phyloP scores from a whole-genome alignment of 768 basidiomycete species.

The Polyporus arcularius region DNA sequence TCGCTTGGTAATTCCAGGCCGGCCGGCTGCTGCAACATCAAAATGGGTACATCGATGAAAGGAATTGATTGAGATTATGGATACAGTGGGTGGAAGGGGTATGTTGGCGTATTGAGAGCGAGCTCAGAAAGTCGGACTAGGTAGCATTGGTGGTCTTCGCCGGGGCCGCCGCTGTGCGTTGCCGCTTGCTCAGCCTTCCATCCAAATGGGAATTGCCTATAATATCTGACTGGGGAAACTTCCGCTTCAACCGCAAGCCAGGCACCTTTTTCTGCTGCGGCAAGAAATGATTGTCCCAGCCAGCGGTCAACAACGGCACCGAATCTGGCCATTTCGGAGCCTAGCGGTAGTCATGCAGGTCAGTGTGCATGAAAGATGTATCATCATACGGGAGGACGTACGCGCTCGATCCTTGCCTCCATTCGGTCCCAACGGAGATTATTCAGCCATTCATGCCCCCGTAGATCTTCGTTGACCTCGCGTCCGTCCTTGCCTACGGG shows the following conservation, averaged over 20 bases:
- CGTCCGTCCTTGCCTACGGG: neutral
- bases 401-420: constrained; percentile 43
- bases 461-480: constrained; percentile 33
- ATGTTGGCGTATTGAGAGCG: too few species aligned
- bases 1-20: too few species aligned
- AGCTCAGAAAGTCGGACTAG: neutral
- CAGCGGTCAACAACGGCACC: neutral
- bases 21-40: too few species aligned
- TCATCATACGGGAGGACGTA: constrained; percentile 27
- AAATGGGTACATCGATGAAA: too few species aligned
- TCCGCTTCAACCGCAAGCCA: constrained; percentile 36
- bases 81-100: too few species aligned
- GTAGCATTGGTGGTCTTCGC: neutral
- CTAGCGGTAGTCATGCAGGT: neutral
- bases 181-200: constrained; percentile 12
- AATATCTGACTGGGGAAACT: constrained; percentile 36
- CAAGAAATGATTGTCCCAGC: neutral
- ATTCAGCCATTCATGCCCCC: constrained; percentile 46
- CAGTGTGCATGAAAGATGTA: neutral
- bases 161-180: constrained; percentile 23
- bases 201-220: constrained; percentile 36
- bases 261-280: constrained; percentile 34
- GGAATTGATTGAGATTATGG: too few species aligned
- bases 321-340: neutral
- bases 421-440: constrained; percentile 50